Evolutionary conservation across 768 basidiomycete species (phyloP), one percentile per base, ranked within the genome.

Genomic region (Mycena filopes): DNA sequence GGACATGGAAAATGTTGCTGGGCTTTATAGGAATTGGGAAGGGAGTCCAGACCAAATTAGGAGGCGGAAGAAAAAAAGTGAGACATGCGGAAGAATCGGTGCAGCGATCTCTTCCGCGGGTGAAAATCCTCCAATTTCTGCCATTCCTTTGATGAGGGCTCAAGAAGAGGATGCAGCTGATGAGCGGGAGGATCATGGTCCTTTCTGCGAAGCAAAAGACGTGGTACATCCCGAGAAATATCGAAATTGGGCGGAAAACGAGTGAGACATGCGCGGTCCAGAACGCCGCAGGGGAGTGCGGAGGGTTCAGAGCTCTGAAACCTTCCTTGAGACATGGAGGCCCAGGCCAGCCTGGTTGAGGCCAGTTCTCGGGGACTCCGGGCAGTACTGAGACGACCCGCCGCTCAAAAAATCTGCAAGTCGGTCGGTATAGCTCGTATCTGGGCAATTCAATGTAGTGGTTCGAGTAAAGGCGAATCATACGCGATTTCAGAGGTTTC

Each of bases 71-170:
- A 36, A 36, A 55, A 28, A 55, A 12, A 42, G 38, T 28, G 50
- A 53, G 50, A 53, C 50, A 33, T 23, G 18, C 53, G 25, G 51
- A 25, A 28, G 23, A 23, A 40, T 54, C 51, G 51, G 51, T 26
- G 51, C 23, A 36, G 33, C n/a, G 51, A 54, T 54, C 40, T 15
- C 51, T 54, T 41, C 51, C 51, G 51, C 51, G 51, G 36, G 29
- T 41, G 38, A 31, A 54, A 13, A 28, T 20, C 28, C 47, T 18
- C 11, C 9, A 13, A 26, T 48, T 13, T 5, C 48, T 1, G 26
- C 48, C 16, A 12, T n/a, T 3, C 20, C 33, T 51, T 4, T 18
- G 1, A 49, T 26, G 11, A 33, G n/a, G 8, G 20, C 4, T 21
- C 33, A 5, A 23, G 28, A n/a, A 16, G 10, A n/a, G 8, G 20